Percentiles rank a stretch among this genome's conserved stretches.
Conservation (phyloP, 2,329 filamentous ascomycete genomes). For the Pseudogymnoascus sp. region DNA sequence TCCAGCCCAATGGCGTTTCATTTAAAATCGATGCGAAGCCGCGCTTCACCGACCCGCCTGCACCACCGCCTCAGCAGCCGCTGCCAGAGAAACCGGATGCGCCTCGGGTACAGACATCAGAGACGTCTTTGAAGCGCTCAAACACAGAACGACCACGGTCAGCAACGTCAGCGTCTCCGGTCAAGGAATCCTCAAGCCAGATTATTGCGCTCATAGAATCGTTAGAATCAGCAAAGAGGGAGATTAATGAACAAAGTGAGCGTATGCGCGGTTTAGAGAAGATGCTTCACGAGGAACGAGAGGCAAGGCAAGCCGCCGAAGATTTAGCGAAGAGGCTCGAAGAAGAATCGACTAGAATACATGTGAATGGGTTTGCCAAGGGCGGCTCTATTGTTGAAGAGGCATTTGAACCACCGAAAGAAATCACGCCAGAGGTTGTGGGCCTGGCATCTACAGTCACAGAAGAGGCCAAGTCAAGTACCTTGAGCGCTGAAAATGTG, state of each 20-base stretch:
- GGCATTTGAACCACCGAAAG: slow-evolving; percentile 36
- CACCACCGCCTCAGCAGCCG: slow-evolving; percentile 86
- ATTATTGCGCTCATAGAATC: slow-evolving; percentile 80
- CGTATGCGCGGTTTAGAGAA: slow-evolving; percentile 76
- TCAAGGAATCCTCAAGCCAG: slow-evolving; percentile 55
- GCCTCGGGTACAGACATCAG: slow-evolving; percentile 37
- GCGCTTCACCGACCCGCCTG: slow-evolving; percentile 85
- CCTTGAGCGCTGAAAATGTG: slow-evolving; percentile 23
- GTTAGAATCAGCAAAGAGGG: slow-evolving; percentile 72
- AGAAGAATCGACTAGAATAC: slow-evolving; percentile 41
- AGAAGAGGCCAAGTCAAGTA: slow-evolving; percentile 15
- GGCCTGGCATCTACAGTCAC: not conserved
- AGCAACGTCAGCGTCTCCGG: slow-evolving; percentile 37
- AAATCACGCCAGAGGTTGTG: slow-evolving; percentile 21
- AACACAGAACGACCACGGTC: slow-evolving; percentile 67
- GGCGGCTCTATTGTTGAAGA: slow-evolving; percentile 35
- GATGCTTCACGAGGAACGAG: slow-evolving; percentile 67
- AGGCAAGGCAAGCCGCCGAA: slow-evolving; percentile 76
- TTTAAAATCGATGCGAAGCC: slow-evolving; percentile 66
- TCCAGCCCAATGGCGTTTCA: slow-evolving; percentile 37
- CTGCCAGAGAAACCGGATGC: slow-evolving; percentile 87
- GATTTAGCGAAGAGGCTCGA: slow-evolving; percentile 66
- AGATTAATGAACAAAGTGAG: slow-evolving; percentile 73
- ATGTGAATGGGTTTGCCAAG: slow-evolving; percentile 33
- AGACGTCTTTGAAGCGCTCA: slow-evolving; percentile 61